Percentiles rank a stretch among this genome's conserved stretches.
Conservation (phyloP, 164 flowering plant species). For the Magnolia kwangsiensis region DNA sequence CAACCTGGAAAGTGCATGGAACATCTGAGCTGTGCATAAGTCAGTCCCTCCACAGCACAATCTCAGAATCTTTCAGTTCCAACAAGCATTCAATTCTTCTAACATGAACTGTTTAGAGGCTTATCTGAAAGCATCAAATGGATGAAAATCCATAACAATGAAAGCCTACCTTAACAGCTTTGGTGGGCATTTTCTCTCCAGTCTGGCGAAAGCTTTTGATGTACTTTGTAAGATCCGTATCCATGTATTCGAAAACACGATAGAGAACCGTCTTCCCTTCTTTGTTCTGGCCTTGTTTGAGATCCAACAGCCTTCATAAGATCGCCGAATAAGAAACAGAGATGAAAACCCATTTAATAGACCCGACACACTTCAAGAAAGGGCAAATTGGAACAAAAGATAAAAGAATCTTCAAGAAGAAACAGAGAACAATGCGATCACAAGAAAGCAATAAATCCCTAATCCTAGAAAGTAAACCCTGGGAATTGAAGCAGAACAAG, state of each 20-base stretch:
- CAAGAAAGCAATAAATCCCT: neutral
- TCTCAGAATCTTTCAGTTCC: too few species aligned
- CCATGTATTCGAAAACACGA: slow-evolving; percentile 93
- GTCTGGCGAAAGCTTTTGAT: slow-evolving; percentile 61
- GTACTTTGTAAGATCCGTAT: slow-evolving; percentile 83
- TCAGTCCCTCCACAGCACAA: too few species aligned
- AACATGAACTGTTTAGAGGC: neutral
- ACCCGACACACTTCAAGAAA: neutral
- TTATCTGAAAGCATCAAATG: too few species aligned
- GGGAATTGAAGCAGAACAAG: neutral
- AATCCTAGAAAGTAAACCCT: neutral
- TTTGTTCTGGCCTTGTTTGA: slow-evolving; percentile 86
- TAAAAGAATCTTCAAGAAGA: neutral
- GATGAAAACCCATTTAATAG: neutral
- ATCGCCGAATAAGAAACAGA: neutral
- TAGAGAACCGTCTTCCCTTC: slow-evolving; percentile 92
- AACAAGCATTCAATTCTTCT: neutral
- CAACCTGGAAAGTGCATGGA: too few species aligned
- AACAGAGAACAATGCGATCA: neutral
- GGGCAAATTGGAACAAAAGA: neutral
- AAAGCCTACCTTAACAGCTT: slow-evolving; percentile 50
- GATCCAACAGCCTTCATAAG: slow-evolving; percentile 62
- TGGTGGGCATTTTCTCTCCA: slow-evolving; percentile 45
- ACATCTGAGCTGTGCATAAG: too few species aligned
- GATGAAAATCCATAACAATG: neutral